Percentiles rank a stretch among this genome's conserved stretches.
Evolutionary conservation across 2,329 filamentous ascomycete genomes (phyloP).

Genomic region (Hymenoscyphus fructigenus): DNA sequence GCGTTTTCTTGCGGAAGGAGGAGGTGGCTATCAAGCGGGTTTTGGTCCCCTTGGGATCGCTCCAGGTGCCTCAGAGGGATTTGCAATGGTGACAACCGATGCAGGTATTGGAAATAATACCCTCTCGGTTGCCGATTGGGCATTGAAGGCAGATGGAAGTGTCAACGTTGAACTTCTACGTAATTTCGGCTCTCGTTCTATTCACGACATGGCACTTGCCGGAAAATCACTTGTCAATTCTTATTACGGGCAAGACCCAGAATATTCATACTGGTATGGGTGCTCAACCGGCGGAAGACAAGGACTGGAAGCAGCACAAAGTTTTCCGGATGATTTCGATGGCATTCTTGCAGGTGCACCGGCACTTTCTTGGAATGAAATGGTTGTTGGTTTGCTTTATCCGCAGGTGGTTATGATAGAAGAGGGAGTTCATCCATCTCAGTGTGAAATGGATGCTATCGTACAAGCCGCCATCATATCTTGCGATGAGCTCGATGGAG

Average conservation of each 20-base stretch:
- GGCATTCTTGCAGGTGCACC: conserved; percentile 43
- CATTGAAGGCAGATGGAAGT: neutral
- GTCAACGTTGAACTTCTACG: neutral
- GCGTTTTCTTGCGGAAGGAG: neutral
- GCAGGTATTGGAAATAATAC: neutral
- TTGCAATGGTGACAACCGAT: neutral
- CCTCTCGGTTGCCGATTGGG: neutral
- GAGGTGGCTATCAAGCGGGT: neutral
- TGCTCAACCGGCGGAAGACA: conserved; percentile 42
- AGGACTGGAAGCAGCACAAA: conserved; percentile 40
- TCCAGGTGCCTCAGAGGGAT: neutral
- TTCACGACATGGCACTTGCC: conserved; percentile 37
- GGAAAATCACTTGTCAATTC: conserved; percentile 37
- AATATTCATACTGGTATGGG: conserved; percentile 41
- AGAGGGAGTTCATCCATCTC: neutral
- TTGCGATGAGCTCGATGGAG: neutral
- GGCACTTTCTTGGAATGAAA: conserved; percentile 35
- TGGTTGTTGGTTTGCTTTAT: neutral
- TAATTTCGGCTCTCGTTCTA: conserved; percentile 38
- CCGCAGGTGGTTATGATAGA: neutral
- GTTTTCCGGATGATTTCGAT: conserved; percentile 40
- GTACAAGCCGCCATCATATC: neutral
- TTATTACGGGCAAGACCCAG: conserved; percentile 37
- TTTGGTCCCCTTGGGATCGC: neutral
- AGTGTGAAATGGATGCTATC: neutral